Evolutionary conservation across 176 grass and related monocot species (phyloP).

Genomic region (Oryza glumipatula): DNA sequence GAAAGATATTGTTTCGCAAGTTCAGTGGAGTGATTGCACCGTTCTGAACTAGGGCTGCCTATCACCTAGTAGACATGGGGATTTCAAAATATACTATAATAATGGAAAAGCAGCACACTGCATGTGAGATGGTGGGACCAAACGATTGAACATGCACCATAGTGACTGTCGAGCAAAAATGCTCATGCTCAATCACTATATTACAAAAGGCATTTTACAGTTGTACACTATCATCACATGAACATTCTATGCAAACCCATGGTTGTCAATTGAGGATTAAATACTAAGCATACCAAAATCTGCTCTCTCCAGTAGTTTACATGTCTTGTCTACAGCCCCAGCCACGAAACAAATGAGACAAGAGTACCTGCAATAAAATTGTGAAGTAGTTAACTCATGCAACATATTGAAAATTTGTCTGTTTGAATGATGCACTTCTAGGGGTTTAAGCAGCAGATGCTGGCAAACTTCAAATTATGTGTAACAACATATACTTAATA

Average conservation of each 20-base stretch:
- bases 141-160: slow-evolving; percentile 32
- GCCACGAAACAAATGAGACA: slow-evolving; percentile 36
- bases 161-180: slow-evolving; percentile 33
- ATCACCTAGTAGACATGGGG: slow-evolving; percentile 25
- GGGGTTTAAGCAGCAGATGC: background rate
- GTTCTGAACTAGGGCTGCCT: slow-evolving; percentile 5
- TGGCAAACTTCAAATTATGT: background rate
- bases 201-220: slow-evolving; percentile 46
- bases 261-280: slow-evolving; percentile 6
- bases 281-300: slow-evolving; percentile 56
- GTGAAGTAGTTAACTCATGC: slow-evolving; percentile 13
- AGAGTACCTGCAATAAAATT: slow-evolving; percentile 38
- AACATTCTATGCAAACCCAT: slow-evolving; percentile 45
- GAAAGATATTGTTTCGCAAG: slow-evolving; percentile 20
- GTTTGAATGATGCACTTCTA: slow-evolving; percentile 6
- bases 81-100: slow-evolving; percentile 8
- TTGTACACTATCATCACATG: slow-evolving; percentile 53
- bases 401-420: background rate
- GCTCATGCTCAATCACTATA: slow-evolving; percentile 44
- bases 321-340: slow-evolving; percentile 49
- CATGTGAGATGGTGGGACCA: slow-evolving; percentile 17
- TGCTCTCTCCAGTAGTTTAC: slow-evolving; percentile 57
- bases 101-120: slow-evolving; percentile 30
- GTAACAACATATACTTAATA: background rate
- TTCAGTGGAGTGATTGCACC: slow-evolving; percentile 15